phyloP scores from a whole-genome alignment of 2,329 filamentous ascomycete genomes.

The Chaetomiaceae sp. region DNA sequence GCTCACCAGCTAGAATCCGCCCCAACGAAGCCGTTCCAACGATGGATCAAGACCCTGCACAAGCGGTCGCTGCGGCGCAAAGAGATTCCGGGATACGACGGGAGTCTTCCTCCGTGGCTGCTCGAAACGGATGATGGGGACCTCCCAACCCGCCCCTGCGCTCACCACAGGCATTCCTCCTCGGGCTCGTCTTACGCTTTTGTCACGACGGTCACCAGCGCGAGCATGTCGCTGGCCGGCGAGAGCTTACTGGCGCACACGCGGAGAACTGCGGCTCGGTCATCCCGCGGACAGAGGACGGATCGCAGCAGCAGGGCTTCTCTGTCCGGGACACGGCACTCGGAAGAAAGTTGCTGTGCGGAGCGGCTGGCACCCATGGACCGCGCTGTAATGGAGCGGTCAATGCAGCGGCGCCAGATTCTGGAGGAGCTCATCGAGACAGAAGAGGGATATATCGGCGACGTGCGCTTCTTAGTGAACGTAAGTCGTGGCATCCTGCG shows the following conservation, averaged over 20 bases:
- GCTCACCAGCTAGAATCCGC: constrained; percentile 2
- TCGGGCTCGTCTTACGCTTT: constrained; percentile 73
- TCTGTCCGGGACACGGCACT: constrained; percentile 52
- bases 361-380: constrained; percentile 54
- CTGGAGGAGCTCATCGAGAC: constrained; percentile 81
- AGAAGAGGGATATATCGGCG: constrained; percentile 82
- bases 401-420: constrained; percentile 69
- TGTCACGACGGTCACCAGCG: constrained; percentile 74
- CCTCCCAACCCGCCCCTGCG: constrained; percentile 18
- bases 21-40: constrained; percentile 52
- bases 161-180: constrained; percentile 50
- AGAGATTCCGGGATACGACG: constrained; percentile 22
- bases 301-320: constrained; percentile 59
- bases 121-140: constrained; percentile 24
- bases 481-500: constrained; percentile 43
- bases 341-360: constrained; percentile 57
- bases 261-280: constrained; percentile 44
- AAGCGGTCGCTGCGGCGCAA: constrained; percentile 45
- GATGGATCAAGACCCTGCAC: constrained; percentile 67
- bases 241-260: constrained; percentile 62
- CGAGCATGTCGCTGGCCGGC: constrained; percentile 69
- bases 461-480: constrained; percentile 79
- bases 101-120: constrained; percentile 31
- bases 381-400: constrained; percentile 62
- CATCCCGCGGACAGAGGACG: constrained; percentile 50